A percentile compares a stretch with the other conserved stretches of the same genome.
Conservation (phyloP, 1,284 basidiomycete genomes). For the Athelia psychrophila region DNA sequence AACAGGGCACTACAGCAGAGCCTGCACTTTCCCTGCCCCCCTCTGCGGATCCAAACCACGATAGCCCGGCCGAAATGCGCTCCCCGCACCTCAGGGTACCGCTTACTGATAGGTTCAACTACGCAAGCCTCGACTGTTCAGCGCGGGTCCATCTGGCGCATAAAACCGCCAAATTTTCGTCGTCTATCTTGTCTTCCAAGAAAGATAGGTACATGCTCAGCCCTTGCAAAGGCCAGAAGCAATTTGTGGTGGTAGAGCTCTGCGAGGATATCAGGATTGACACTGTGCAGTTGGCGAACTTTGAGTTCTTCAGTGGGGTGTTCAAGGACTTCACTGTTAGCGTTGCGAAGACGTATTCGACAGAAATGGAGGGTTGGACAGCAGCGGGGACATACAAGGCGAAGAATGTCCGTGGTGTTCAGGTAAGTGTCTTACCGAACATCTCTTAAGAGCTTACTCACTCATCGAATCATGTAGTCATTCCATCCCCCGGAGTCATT, state of each 20-base stretch:
- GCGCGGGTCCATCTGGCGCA: conserved; percentile 89
- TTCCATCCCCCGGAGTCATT: conserved; percentile 72
- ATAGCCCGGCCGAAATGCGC: conserved; percentile 23
- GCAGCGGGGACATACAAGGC: conserved; percentile 78
- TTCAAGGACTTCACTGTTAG: conserved; percentile 91
- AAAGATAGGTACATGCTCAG: conserved; percentile 97
- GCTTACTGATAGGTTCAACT: conserved; percentile 85
- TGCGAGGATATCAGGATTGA: conserved; percentile 98
- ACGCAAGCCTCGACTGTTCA: conserved; percentile 91
- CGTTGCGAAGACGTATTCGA: conserved; percentile 73
- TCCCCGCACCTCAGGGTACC: conserved; percentile 67
- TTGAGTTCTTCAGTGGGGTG: conserved; percentile 97
- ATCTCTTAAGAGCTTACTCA: neutral
- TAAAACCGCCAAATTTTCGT: conserved; percentile 79
- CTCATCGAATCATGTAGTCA: conserved; percentile 40
- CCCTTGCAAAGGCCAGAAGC: conserved; percentile 69
- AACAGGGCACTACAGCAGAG: conserved; percentile 12
- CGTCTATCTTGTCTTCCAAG: conserved; percentile 85
- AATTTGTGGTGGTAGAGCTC: conserved; percentile 93
- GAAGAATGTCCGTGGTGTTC: conserved; percentile 90
- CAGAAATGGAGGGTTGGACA: conserved; percentile 67
- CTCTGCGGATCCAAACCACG: conserved; percentile 10
- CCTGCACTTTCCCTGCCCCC: conserved; percentile 11
- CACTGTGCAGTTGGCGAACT: conserved; percentile 94
- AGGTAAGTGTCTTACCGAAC: conserved; percentile 50